Conservation (phyloP, 768 basidiomycete species). For the Sarcomyxa edulis region DNA sequence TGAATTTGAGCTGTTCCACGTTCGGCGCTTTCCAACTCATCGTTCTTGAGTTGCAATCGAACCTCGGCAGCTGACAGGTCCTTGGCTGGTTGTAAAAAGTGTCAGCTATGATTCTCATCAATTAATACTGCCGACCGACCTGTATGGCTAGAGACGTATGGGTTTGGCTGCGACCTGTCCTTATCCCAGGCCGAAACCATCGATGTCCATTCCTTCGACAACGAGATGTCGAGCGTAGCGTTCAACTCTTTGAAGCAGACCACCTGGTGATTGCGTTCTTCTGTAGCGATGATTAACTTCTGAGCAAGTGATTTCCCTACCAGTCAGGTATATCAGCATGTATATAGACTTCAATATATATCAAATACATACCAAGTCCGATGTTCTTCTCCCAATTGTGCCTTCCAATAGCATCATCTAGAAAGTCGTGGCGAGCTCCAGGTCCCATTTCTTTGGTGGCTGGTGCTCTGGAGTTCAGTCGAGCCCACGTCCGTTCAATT, state of each 20-base stretch:
- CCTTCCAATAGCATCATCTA: constrained; percentile 23
- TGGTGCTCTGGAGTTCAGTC: constrained; percentile 15
- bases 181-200: constrained; percentile 10
- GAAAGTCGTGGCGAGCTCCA: constrained; percentile 10
- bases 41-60: too few species aligned
- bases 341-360: too few species aligned
- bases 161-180: constrained; percentile 13
- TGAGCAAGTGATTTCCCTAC: background rate
- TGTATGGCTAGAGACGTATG: constrained; percentile 3
- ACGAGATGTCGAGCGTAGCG: background rate
- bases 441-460: constrained; percentile 2
- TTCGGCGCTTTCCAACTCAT: too few species aligned
- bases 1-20: too few species aligned
- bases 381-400: constrained; percentile 15
- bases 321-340: too few species aligned
- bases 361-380: constrained; percentile 7
- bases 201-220: background rate
- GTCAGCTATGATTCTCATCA: too few species aligned
- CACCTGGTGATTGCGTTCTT: constrained; percentile 6
- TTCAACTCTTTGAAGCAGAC: constrained; percentile 3
- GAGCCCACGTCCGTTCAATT: constrained; percentile 24
- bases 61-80: too few species aligned
- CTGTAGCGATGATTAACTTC: constrained; percentile 8
- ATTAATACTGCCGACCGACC: too few species aligned
- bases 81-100: too few species aligned